Conservation (phyloP, 2,329 filamentous ascomycete species). For the Arthrobotrys musiformis region DNA sequence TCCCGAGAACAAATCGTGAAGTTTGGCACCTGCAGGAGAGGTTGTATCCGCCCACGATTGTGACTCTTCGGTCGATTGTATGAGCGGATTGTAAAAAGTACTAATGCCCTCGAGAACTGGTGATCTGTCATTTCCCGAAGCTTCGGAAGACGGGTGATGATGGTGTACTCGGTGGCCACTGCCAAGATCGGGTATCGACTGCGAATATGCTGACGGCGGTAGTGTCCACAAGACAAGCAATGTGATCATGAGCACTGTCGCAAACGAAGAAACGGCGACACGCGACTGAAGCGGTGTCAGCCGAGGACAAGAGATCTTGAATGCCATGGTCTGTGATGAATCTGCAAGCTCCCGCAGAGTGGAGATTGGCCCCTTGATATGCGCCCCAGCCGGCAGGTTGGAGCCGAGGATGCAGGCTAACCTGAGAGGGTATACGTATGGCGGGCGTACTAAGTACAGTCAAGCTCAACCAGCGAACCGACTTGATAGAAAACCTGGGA, state of each 20-base stretch:
- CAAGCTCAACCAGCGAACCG: slow-evolving; percentile 52
- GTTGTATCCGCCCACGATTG: slow-evolving; percentile 28
- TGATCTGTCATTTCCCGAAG: slow-evolving; percentile 60
- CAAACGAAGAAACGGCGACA: slow-evolving; percentile 74
- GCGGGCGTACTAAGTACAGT: neutral
- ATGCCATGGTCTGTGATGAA: slow-evolving; percentile 32
- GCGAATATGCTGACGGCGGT: slow-evolving; percentile 70
- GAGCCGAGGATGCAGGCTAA: slow-evolving; percentile 26
- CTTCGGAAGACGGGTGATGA: slow-evolving; percentile 30
- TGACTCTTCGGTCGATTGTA: slow-evolving; percentile 38
- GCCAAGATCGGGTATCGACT: slow-evolving; percentile 65
- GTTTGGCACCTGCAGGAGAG: slow-evolving; percentile 2
- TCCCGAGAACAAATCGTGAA: slow-evolving; percentile 32
- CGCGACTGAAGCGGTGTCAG: slow-evolving; percentile 77
- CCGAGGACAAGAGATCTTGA: slow-evolving; percentile 61
- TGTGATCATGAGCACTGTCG: slow-evolving; percentile 70
- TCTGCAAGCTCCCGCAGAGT: slow-evolving; percentile 9
- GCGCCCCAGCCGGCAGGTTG: slow-evolving; percentile 23
- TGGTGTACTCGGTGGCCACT: slow-evolving; percentile 58
- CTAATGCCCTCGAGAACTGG: slow-evolving; percentile 50
- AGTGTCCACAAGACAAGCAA: slow-evolving; percentile 72
- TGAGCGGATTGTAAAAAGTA: slow-evolving; percentile 55
- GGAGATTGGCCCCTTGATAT: slow-evolving; percentile 9
- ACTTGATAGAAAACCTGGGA: slow-evolving; percentile 13
- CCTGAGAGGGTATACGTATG: slow-evolving; percentile 17